Evolutionary conservation across 2,329 filamentous ascomycete genomes (phyloP), one percentile per base, ranked within the genome.

Genomic region (Raffaelea ambrosiae): DNA sequence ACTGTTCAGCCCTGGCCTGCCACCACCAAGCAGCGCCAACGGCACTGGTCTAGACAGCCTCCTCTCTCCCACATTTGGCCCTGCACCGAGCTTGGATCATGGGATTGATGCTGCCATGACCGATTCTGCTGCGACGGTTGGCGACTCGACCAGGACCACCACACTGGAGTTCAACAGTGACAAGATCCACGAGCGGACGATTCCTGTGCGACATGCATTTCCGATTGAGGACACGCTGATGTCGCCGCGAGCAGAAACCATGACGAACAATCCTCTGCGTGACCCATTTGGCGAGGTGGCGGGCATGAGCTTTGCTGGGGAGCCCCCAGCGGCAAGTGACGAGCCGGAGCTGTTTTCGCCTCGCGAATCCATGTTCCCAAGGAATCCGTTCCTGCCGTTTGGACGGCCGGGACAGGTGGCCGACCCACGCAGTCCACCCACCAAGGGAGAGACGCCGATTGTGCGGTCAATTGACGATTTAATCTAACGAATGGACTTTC

Each of bases 401-500:
- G 71, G 68, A 40, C 69, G 72, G 35, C 76, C 75, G 11, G 57
- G 67, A 3, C 72, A 76, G 51, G 65, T 70, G 11, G 71, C 70
- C 14, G 84, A 90, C 59, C 86, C 86, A 14, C 70, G 86, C 56
- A 89, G 85, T 61, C 86, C 86, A 16, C 83, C 84, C 0, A 86
- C 83, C 13, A 79, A 77, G 58, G 85, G 86, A 36, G 83, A 85
- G 61, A 81, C 79, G 49, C 84, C 86, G 3, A 89, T 91, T 51
- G 79, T 82, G 45, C 74, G 86, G 48, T 89, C 83, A 50, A 91
- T 91, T 58, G 83, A 87, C 61, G 85, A 89, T 58, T 71, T 88
- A 45, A 69, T 90, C 64, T 89, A 13, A 29, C 26, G 73, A 71
- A 38, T 19, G 35, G 35, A n/a, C 18, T 5, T n/a, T n/a, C 7